These are phyloP conservation scores for Cyclanthera cordifolia DNA, from an alignment of 306 rosid genomes.

Conservation along the genomic window DNA sequence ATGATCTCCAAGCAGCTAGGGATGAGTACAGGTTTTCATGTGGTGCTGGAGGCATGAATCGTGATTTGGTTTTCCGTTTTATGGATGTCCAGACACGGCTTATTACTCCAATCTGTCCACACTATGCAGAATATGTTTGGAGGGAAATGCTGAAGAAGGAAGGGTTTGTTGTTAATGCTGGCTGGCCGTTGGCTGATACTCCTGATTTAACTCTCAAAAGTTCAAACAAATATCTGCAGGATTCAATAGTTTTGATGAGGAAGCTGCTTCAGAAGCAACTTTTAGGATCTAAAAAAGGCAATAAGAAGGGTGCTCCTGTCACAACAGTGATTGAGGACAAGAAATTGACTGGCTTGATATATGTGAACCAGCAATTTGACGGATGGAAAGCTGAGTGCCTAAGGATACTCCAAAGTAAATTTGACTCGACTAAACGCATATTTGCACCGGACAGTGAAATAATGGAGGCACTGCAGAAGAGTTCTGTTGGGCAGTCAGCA, in stretches of 20 bases:
- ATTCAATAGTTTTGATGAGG: slow-evolving; percentile 64
- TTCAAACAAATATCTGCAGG: slow-evolving; percentile 77
- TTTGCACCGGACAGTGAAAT: slow-evolving; percentile 52
- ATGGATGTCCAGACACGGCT: slow-evolving; percentile 95
- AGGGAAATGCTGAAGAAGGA: slow-evolving; percentile 65
- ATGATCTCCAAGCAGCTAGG: slow-evolving; percentile 80
- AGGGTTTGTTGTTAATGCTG: slow-evolving; percentile 73
- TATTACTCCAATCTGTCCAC: slow-evolving; percentile 81
- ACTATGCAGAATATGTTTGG: slow-evolving; percentile 82
- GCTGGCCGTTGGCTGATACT: slow-evolving; percentile 72
- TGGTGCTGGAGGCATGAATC: slow-evolving; percentile 62
- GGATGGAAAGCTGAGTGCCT: slow-evolving; percentile 91
- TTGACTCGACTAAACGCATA: slow-evolving; percentile 26
- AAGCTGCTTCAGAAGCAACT: slow-evolving; percentile 81
- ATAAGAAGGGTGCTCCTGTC: slow-evolving; percentile 50
- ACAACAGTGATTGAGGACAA: slow-evolving; percentile 25
- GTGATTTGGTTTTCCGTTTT: slow-evolving; percentile 53
- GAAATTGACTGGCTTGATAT: slow-evolving; percentile 46
- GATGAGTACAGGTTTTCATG: slow-evolving; percentile 84
- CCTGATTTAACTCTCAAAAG: slow-evolving; percentile 63
- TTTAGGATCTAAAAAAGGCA: slow-evolving; percentile 54
- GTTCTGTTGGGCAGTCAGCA: slow-evolving; percentile 47
- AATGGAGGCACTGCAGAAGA: slow-evolving; percentile 41
- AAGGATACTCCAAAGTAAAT: slow-evolving; percentile 46
- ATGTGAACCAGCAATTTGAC: slow-evolving; percentile 64